Evolutionary conservation across 2,329 filamentous ascomycete genomes (phyloP), one percentile per base, ranked within the genome.

Genomic region (Cladosporium sp.): DNA sequence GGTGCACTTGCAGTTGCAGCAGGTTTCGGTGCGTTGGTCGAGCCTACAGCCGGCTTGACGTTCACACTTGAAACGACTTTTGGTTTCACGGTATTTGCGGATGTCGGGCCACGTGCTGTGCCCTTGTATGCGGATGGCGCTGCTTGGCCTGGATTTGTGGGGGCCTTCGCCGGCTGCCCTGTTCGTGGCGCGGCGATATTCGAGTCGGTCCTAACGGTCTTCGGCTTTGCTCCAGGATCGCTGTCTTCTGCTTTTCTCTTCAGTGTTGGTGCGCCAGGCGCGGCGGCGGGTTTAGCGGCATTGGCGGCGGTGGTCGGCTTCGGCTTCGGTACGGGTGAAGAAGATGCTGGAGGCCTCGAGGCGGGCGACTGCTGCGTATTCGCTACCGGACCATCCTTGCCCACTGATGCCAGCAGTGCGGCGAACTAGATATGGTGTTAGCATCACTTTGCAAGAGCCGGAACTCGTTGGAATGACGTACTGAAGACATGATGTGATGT

Each of bases 221-320:
- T 71, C 22, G 64, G 49, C 52, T 63, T 63, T 7, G 64, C 56
- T 40, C 59, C 54, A 45, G 65, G 60, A 24, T 67, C 69, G 45
- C 61, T 57, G 57, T 68, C 62, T 51, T 73, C 64, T 57, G 66
- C 56, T 50, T 65, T 66, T 43, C 67, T 58, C 58, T 69, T 65
- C 38, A 64, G 53, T 22, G 62, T 61, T 40, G 64, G 58, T 19
- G 58, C 57, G 1, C 60, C 55, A 55, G 63, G 61, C 47, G 55
- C 19, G 52, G 48, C 37, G 15, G 43, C 27, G 40, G 45, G 44
- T 56, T 56, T 58, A 47, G 56, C 53, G 42, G 51, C 47, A 47
- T 56, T 52, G 41, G 51, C 40, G 42, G 55, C 47, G 40, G 45
- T 37, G 48, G 49, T 20, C 15, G 51, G 39, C 32, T 47, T 43